Evolutionary conservation across 441 rosid species (phyloP).

Genomic region (Pelargonium myrrhifolium): DNA sequence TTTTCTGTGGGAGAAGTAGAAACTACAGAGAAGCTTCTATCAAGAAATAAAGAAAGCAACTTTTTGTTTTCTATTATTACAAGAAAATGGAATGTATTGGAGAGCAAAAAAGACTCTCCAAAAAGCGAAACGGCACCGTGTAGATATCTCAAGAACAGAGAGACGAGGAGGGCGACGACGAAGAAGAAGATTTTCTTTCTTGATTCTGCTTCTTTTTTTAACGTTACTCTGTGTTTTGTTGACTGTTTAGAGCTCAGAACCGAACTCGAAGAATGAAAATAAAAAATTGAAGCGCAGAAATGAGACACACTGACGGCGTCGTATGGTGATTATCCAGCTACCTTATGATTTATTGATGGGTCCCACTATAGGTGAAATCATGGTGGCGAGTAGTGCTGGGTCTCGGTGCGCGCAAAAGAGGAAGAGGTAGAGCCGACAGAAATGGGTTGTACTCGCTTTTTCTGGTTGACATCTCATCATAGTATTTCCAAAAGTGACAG

Average conservation of each 20-base stretch:
- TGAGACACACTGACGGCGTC: neutral
- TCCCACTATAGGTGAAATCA: no score
- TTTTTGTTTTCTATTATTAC: neutral
- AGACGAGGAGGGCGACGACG: neutral
- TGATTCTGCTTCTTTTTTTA: neutral
- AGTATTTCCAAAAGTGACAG: no score
- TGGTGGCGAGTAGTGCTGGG: no score
- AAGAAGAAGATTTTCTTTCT: neutral
- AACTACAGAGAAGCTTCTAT: neutral
- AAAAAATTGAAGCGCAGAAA: neutral
- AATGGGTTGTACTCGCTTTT: no score
- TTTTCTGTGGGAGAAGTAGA: conserved; percentile 16
- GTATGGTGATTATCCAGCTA: no score
- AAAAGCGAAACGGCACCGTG: neutral
- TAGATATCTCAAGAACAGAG: neutral
- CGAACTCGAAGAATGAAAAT: neutral
- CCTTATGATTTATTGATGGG: no score
- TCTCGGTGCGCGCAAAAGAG: no score
- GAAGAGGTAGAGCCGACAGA: no score
- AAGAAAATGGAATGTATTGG: neutral
- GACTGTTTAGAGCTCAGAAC: neutral
- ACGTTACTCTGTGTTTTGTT: neutral
- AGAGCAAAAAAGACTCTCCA: neutral
- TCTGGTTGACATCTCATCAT: no score
- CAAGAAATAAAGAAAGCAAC: neutral